Percentiles rank a stretch among this genome's conserved stretches.
Evolutionary conservation across 2,329 filamentous ascomycete species (phyloP).

Genomic region (Verticillium isaacii): DNA sequence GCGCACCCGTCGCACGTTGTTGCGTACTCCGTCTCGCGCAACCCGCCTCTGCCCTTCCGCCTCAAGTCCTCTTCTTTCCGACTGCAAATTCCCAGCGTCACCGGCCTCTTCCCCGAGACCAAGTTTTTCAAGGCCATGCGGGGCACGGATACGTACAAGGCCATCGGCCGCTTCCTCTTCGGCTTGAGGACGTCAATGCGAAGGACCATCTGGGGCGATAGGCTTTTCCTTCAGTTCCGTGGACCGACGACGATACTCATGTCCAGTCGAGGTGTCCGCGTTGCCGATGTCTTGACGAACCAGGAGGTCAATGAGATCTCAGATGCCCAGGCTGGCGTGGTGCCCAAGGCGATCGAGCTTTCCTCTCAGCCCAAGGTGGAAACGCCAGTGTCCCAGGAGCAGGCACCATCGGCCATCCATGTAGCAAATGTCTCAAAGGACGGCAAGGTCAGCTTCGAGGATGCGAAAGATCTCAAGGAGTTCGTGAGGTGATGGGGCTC

Average conservation of each 20-base stretch:
- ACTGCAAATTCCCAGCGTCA: constrained; percentile 73
- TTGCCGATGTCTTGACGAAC: constrained; percentile 72
- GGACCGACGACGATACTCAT: constrained; percentile 83
- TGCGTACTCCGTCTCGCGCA: constrained; percentile 75
- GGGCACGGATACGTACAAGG: constrained; percentile 68
- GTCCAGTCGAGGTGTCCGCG: constrained; percentile 76
- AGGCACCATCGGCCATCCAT: constrained; percentile 41
- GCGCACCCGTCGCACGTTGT: constrained; percentile 89
- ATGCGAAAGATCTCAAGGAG: constrained; percentile 53
- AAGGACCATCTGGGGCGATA: constrained; percentile 86
- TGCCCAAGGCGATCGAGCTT: constrained; percentile 53
- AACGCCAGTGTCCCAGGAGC: constrained; percentile 22
- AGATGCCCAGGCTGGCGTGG: constrained; percentile 68
- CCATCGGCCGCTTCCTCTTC: constrained; percentile 59
- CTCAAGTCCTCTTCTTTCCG: constrained; percentile 69
- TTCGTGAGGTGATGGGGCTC: constrained; percentile 35
- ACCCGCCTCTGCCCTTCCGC: constrained; percentile 76
- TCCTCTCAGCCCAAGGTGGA: constrained; percentile 31
- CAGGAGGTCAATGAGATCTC: constrained; percentile 89
- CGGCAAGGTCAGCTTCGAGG: constrained; percentile 64
- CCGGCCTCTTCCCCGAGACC: constrained; percentile 60
- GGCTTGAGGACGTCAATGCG: constrained; percentile 70
- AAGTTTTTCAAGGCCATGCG: constrained; percentile 71
- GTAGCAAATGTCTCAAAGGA: constrained; percentile 53
- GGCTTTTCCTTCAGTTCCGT: constrained; percentile 85